Conservation (phyloP, 177 flowering plant genomes). For the Vitis hybrid region DNA sequence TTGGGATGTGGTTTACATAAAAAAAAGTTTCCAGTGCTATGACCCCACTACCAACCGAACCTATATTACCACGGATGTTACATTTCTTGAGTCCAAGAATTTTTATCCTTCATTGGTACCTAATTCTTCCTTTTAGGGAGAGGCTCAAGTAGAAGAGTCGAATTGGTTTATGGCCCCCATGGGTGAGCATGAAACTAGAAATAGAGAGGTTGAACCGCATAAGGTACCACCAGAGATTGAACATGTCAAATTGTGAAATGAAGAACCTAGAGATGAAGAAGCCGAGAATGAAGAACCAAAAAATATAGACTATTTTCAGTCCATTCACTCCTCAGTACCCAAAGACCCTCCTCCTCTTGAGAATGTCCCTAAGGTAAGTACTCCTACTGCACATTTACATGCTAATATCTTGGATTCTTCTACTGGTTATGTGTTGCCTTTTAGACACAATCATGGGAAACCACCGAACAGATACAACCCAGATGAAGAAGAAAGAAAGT, state of each 20-base stretch:
- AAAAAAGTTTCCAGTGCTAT: too few species aligned
- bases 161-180: background rate
- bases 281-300: background rate
- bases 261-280: too few species aligned
- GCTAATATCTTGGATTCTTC: background rate
- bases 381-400: constrained; percentile 1
- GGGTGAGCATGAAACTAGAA: background rate
- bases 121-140: constrained; percentile 14
- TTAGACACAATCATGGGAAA: background rate
- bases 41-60: too few species aligned
- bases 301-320: background rate
- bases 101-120: constrained; percentile 2
- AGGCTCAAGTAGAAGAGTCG: constrained; percentile 1
- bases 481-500: constrained; percentile 1
- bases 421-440: constrained; percentile 4
- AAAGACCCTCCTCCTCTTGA: background rate
- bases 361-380: background rate
- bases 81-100: background rate
- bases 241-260: background rate
- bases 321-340: constrained; percentile 6
- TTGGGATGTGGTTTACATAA: background rate
- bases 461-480: constrained; percentile 7
- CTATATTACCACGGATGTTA: constrained; percentile 8
- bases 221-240: background rate
- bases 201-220: background rate